Percentiles rank a stretch among this genome's conserved stretches.
phyloP scores from a whole-genome alignment of 2,329 filamentous ascomycete genomes.

The Cytospora piceicola region DNA sequence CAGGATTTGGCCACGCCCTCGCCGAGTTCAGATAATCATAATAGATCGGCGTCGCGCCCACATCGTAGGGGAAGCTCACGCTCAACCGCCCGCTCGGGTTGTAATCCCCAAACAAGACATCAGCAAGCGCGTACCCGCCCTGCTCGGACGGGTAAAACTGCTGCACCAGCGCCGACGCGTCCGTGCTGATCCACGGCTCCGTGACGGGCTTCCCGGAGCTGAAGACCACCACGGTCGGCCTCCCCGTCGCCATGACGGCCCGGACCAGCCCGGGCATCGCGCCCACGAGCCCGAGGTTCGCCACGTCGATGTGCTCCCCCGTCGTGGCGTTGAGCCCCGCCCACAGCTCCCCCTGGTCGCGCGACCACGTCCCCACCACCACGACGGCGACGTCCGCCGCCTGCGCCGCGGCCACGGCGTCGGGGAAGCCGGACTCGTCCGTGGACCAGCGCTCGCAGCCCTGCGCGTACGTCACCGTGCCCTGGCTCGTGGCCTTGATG shows the following conservation, averaged over 20 bases:
- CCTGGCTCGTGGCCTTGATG: constrained; percentile 63
- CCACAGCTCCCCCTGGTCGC: constrained; percentile 75
- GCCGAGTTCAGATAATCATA: constrained; percentile 75
- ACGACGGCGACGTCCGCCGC: constrained; percentile 73
- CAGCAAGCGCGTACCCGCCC: constrained; percentile 68
- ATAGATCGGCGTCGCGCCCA: constrained; percentile 70
- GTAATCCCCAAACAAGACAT: constrained; percentile 66
- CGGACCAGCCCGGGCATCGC: constrained; percentile 69
- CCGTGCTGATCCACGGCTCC: constrained; percentile 71
- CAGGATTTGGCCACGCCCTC: constrained; percentile 56
- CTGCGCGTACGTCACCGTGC: constrained; percentile 66
- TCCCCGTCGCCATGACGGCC: constrained; percentile 69
- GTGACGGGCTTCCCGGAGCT: constrained; percentile 73
- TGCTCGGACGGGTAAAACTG: constrained; percentile 77
- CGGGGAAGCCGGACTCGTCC: constrained; percentile 68
- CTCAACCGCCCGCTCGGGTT: constrained; percentile 69
- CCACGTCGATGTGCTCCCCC: constrained; percentile 72
- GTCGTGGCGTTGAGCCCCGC: constrained; percentile 72
- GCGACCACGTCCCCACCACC: constrained; percentile 75
- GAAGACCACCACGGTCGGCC: constrained; percentile 70
- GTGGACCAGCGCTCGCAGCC: constrained; percentile 75
- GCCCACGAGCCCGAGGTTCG: constrained; percentile 67
- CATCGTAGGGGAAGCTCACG: constrained; percentile 68
- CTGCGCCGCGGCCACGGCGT: constrained; percentile 67
- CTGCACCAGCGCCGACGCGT: constrained; percentile 68